Base-by-base conservation (phyloP, 306 rosid genomes). In the Dalbergia cultrata region DNA sequence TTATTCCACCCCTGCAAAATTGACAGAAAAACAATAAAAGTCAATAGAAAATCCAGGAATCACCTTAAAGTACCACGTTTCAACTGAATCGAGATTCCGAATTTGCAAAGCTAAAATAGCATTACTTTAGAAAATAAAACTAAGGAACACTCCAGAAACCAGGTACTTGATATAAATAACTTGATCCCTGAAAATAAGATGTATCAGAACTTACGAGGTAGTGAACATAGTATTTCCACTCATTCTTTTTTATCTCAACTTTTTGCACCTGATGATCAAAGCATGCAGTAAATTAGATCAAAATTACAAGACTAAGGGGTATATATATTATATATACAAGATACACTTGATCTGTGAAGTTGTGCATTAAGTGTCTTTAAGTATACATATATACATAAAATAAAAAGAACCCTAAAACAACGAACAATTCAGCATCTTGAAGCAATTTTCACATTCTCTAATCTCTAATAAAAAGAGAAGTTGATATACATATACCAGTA, bases 1-100 rank as follows among this genome's bases (percentile, higher is more conserved):
- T 96, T 96, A 81, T 90, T 96, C 99, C 99, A 96, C 63, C 99
- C 99, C 99, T 96, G 99, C 92, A 90, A 89, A 88, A 88, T 43
- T 86, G 43, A 45, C 70, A 26, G 21, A 31, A 64, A 53, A 70
- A 53, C 72, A 76, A 58, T 34, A 68, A 34, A 57, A 66, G 82
- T 81, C 80, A 84, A 59, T 69, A 74, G 59, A 77, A 39, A 57
- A 69, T 41, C 72, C 68, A 21, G 16, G 41, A 49, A 81, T 39
- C 73, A 74, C 78, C 66, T 56, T 49, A 72, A 65, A 58, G 33
- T 61, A 80, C 33, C 84, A 71, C 52, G 60, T 41, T 17, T 17
- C 34, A 43, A 67, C 52, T 72, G 39, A 87, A 21, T 74, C 13
- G 58, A 68, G 12, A 21, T 65, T 72, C 59, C 45, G 31, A 49